Conservation (phyloP, 2,329 filamentous ascomycete species). For the Amphichorda felina region DNA sequence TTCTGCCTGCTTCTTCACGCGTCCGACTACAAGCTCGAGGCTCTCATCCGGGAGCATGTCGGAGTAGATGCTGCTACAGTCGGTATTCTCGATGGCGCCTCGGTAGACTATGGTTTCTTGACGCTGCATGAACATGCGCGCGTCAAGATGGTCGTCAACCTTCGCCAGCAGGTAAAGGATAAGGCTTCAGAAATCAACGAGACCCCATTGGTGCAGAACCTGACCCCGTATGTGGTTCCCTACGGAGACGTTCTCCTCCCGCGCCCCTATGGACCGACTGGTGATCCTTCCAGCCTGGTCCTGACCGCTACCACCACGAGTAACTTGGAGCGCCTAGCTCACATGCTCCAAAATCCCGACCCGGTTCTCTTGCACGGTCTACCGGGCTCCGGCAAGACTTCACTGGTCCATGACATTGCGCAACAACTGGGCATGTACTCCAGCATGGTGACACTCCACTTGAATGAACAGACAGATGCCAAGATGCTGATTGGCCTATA, state of each 20-base stretch:
- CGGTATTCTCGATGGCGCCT: constrained; percentile 63
- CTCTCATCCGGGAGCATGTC: constrained; percentile 56
- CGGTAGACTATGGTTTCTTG: constrained; percentile 69
- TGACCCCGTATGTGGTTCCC: constrained; percentile 50
- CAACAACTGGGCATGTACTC: constrained; percentile 66
- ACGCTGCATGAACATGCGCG: constrained; percentile 45
- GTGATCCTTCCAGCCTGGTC: constrained; percentile 41
- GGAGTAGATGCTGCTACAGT: constrained; percentile 46
- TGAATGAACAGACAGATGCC: constrained; percentile 97
- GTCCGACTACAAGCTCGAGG: constrained; percentile 67
- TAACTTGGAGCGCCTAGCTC: constrained; percentile 62
- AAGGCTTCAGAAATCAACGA: constrained; percentile 4
- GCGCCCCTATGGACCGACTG: constrained; percentile 37
- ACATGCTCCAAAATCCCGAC: constrained; percentile 51
- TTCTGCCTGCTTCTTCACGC: constrained; percentile 70
- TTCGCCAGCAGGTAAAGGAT: constrained; percentile 25
- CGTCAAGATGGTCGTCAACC: constrained; percentile 29
- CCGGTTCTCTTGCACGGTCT: constrained; percentile 75
- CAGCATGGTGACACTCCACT: constrained; percentile 82
- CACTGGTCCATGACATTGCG: constrained; percentile 71
- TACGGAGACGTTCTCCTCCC: constrained; percentile 60
- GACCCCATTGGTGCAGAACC: constrained; percentile 17
- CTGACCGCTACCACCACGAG: constrained; percentile 58
- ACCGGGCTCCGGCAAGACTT: constrained; percentile 84
- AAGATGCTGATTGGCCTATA: constrained; percentile 95